Base-by-base conservation (phyloP, 345 rosid genomes). In the Conringia planisiliqua region DNA sequence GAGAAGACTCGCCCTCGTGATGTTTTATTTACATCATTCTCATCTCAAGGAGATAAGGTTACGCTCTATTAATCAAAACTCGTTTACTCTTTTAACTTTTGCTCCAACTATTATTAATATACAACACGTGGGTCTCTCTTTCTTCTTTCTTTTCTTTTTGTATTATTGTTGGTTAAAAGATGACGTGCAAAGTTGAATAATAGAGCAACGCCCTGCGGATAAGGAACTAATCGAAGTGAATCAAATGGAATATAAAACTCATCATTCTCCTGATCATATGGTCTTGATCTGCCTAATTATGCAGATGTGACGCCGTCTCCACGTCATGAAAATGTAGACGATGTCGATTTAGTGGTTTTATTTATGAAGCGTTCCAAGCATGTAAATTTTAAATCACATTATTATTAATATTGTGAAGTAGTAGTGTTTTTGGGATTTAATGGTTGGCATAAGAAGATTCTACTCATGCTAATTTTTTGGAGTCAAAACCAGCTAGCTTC, bases 31-130 rank as follows among this genome's bases (percentile, higher is more conserved):
- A 30, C 22, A 47, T 50, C 58, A 52, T 10, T 18, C 7, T 29
- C 14, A 69, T 57, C 26, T 43, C 30, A 22, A 59, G 65, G 47
- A 63, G 68, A 74, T 74, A 74, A 74, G 78, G 30, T 65, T 39
- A 13, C 52, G 42, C 46, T 42, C 35, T 16, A 11, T 51, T n/a
- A 42, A 40, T 43, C 47, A 56, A 56, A 54, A 73, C 77, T 72
- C 56, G 29, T 56, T 40, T 20, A 44, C 65, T 36, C 42, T 62
- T 26, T 5, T 33, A 18, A 22, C 6, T 36, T 36, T 35, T 18
- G 7, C 38, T 12, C 35, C 1, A 10, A 44, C n/a, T n/a, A n/a
- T 47, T 7, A 7, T 33, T 6, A 11, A 48, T 29, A 11, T 27
- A 30, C 2, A 24, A 17, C 56, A 71, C 71, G 46, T 62, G 75